These are phyloP conservation scores for Sphaerostilbella broomeana DNA, from an alignment of 2,329 filamentous ascomycete genomes.

Conservation along the genomic window DNA sequence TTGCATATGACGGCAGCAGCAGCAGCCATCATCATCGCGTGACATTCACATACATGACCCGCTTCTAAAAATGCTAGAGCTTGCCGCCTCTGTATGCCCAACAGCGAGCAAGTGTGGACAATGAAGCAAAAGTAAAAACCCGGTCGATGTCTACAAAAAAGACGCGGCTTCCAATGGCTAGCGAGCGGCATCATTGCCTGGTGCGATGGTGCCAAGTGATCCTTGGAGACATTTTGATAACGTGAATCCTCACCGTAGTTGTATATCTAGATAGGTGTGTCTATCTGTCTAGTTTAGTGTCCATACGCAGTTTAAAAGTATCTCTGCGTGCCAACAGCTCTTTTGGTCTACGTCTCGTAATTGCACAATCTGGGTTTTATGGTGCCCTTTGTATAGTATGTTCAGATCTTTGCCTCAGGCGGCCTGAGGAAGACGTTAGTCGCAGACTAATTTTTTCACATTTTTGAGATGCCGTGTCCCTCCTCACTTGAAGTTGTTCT, in stretches of 20 bases:
- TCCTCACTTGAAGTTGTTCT: constrained; percentile 66
- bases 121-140: constrained; percentile 56
- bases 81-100: constrained; percentile 48
- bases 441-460: background rate
- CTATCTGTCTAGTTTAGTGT: background rate
- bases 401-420: constrained; percentile 17
- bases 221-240: constrained; percentile 29
- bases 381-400: no score
- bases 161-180: constrained; percentile 24
- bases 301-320: background rate
- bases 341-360: no score
- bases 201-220: constrained; percentile 26
- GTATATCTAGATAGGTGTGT: background rate
- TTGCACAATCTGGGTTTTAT: no score
- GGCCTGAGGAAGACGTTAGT: constrained; percentile 19
- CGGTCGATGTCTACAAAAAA: constrained; percentile 17
- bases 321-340: background rate
- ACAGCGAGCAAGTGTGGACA: constrained; percentile 63
- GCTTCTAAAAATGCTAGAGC: constrained; percentile 63
- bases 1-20: no score
- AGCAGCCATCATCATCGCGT: no score
- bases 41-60: constrained; percentile 12
- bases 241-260: background rate
- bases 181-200: constrained; percentile 23
- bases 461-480: background rate